A percentile compares a stretch with the other conserved stretches of the same genome.
These are phyloP conservation scores for Salix arbutifolia DNA, from an alignment of 345 rosid species.

Conservation along the genomic window DNA sequence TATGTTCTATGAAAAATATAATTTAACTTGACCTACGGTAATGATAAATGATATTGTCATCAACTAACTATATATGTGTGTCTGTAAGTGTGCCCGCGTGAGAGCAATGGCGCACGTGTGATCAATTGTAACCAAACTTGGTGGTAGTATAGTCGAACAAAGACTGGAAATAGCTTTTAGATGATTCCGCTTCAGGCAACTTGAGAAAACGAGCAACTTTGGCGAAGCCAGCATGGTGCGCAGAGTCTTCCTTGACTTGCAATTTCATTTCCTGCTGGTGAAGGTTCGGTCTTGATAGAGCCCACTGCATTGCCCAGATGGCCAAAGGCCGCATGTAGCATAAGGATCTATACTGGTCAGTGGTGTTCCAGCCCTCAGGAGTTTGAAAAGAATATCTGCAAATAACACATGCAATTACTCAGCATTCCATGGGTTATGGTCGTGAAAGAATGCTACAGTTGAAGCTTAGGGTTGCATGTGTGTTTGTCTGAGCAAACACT, in stretches of 20 bases:
- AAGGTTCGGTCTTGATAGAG: conserved; percentile 44
- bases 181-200: conserved; percentile 40
- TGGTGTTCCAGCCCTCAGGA: conserved; percentile 77
- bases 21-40: no score
- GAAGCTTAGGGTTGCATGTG: no score
- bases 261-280: conserved; percentile 23
- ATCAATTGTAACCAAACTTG: conserved; percentile 31
- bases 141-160: conserved; percentile 61
- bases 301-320: conserved; percentile 98
- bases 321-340: conserved; percentile 86
- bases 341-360: conserved; percentile 60
- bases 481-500: no score
- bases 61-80: no score
- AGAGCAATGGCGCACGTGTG: no score
- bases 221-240: conserved; percentile 52
- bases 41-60: no score
- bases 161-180: conserved; percentile 48
- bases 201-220: conserved; percentile 67
- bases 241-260: conserved; percentile 29
- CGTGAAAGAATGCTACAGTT: no score
- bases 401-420: conserved; percentile 1
- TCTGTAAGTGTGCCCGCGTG: no score
- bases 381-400: conserved; percentile 82
- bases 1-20: no score
- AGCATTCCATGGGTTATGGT: neutral